These are phyloP conservation scores for Kodamaea kaohsiungensis DNA, from an alignment of 805 yeast species.

Conservation along the genomic window DNA sequence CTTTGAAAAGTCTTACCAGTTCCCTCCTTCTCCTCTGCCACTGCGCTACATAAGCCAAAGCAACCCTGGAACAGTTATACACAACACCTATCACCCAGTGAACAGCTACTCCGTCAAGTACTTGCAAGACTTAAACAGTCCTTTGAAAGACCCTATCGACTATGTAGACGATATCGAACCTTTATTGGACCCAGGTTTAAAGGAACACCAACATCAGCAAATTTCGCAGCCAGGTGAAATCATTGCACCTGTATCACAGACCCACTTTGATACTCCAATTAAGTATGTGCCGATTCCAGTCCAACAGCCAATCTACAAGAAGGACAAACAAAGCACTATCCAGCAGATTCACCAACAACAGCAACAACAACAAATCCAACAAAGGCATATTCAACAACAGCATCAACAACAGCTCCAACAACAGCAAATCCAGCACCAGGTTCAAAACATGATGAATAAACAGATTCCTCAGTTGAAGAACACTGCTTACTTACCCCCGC, in stretches of 20 bases:
- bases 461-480: conserved; percentile 9
- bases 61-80: conserved; percentile 10
- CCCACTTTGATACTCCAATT: conserved; percentile 12
- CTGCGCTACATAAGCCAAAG: conserved; percentile 11
- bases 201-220: neutral
- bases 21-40: conserved; percentile 49
- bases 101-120: conserved; percentile 45
- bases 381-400: conserved; percentile 12
- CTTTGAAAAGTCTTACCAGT: conserved; percentile 55
- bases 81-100: conserved; percentile 6
- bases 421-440: conserved; percentile 9
- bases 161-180: conserved; percentile 40
- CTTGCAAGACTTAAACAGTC: conserved; percentile 31
- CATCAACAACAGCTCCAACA: conserved; percentile 2
- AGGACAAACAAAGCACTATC: conserved; percentile 5
- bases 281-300: conserved; percentile 44
- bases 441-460: neutral
- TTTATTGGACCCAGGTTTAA: conserved; percentile 19
- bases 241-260: neutral
- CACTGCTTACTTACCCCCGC: conserved; percentile 38
- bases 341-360: conserved; percentile 9
- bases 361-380: conserved; percentile 10
- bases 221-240: neutral
- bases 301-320: conserved; percentile 31
- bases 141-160: conserved; percentile 11